Evolutionary conservation across 2,329 filamentous ascomycete species (phyloP).

Genomic region (Penicillium sp.): DNA sequence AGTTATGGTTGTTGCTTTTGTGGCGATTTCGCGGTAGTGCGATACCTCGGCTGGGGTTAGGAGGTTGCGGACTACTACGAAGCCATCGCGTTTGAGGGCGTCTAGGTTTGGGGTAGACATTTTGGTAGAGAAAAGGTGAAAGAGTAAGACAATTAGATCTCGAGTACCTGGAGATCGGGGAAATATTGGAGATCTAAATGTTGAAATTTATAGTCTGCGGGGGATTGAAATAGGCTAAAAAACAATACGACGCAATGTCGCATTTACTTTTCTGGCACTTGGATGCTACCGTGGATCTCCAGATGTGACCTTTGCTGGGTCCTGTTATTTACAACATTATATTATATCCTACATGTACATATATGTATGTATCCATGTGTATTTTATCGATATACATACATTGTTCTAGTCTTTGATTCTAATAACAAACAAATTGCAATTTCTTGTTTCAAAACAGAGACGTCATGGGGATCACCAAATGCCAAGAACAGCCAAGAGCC

Average conservation of each 20-base stretch:
- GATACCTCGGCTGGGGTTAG: constrained; percentile 58
- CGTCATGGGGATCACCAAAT: constrained; percentile 4
- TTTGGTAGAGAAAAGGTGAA: constrained; percentile 2
- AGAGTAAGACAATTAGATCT: background rate
- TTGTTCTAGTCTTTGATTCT: background rate
- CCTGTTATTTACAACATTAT: no score
- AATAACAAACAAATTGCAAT: background rate
- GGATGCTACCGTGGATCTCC: constrained; percentile 23
- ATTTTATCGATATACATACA: no score
- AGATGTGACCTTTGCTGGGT: constrained; percentile 7
- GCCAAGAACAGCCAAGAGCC: constrained; percentile 7
- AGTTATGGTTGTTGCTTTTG: constrained; percentile 59
- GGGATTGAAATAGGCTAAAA: background rate
- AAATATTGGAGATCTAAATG: background rate
- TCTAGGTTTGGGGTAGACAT: constrained; percentile 45
- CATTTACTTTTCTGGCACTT: background rate
- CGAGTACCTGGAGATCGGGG: background rate
- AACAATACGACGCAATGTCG: background rate
- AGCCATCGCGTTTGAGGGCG: constrained; percentile 69
- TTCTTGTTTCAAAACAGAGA: background rate
- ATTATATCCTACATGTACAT: no score
- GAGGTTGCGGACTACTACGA: constrained; percentile 68
- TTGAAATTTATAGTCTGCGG: constrained; percentile 10
- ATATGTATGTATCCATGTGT: no score
- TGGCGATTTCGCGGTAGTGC: constrained; percentile 60